These are phyloP conservation scores for Fonsecaea pedrosoi DNA, from an alignment of 2,329 filamentous ascomycete genomes.

Conservation along the genomic window DNA sequence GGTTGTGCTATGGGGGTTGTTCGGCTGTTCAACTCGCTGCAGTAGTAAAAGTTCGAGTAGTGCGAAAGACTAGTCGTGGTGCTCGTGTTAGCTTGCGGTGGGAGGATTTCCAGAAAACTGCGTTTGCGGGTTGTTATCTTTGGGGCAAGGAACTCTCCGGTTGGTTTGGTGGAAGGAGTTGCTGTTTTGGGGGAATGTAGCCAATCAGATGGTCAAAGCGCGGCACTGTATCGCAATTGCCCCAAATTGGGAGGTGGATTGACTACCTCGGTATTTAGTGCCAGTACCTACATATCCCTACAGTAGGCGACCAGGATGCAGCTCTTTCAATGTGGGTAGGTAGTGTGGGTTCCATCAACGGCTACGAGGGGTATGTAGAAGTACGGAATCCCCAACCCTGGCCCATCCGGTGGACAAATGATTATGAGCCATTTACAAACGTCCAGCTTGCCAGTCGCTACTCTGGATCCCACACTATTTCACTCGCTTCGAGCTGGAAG, in stretches of 20 bases:
- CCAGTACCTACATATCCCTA: no score
- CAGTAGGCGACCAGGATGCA: not conserved
- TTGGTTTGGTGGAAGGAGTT: not conserved
- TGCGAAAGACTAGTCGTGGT: not conserved
- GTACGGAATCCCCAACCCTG: not conserved
- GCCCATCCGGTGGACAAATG: not conserved
- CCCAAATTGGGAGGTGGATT: not conserved
- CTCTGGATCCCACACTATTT: not conserved
- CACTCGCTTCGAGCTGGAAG: not conserved
- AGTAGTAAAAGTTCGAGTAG: not conserved
- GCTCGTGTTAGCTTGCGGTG: not conserved
- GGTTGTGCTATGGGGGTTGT: constrained; percentile 68
- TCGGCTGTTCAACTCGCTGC: constrained; percentile 26
- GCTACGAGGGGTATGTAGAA: no score
- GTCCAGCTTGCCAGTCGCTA: not conserved
- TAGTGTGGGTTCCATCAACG: no score
- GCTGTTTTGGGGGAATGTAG: not conserved
- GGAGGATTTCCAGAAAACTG: constrained; percentile 6
- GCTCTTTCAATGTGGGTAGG: no score
- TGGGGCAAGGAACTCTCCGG: not conserved
- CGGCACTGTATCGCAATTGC: not conserved
- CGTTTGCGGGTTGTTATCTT: not conserved
- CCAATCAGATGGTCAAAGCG: not conserved
- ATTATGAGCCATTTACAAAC: not conserved
- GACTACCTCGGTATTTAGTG: not conserved